Base-by-base conservation (phyloP, 192 early-diverging fungal genomes). In the Coemansia sp. region DNA sequence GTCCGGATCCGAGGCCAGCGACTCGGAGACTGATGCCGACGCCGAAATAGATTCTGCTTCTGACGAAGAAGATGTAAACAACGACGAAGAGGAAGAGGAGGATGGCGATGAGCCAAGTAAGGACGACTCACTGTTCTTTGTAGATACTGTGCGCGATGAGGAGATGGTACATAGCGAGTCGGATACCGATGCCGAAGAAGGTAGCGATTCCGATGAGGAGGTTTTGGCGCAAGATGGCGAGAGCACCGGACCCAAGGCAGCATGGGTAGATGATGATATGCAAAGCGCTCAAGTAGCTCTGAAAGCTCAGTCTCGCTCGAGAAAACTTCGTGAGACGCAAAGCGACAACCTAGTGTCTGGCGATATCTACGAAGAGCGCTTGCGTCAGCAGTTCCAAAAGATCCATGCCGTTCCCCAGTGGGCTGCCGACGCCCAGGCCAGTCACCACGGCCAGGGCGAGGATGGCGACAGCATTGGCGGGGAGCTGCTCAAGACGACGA, bases 371-470 rank as follows among this genome's bases (percentile, higher is more conserved):
- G 90, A 95, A 69, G 73, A 80, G 58, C 80, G 95, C 56, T 81
- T 99, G 59, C 83, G 95, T 21, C 70, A 85, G 66, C 95, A 97
- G 87, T 93, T 90, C 77, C 83, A 90, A 58, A 91, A 90, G 66
- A 87, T 97, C 20, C 83, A 97, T 65, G 93, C 94, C 14, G 86
- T 83, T 0, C 95, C 95, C 0, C 84, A 84, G 51, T 98, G 95
- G 96, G 94, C 95, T 3, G 57, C 42, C 0, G 58, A 62, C 37
- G 48, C 63, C 36, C 67, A 66, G 11, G 59, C 59, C 21, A 78
- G 81, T 59, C 74, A 72, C 60, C 74, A 72, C 33, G 82, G 85
- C 4, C 71, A 64, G n/a, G 81, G 71, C 18, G 76, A 82, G 16
- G 79, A 77, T 23, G 86, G n/a, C n/a, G n/a, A 86, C 31, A 35